Evolutionary conservation across 2,329 filamentous ascomycete species (phyloP).

Genomic region (Chaetomium strumarium): DNA sequence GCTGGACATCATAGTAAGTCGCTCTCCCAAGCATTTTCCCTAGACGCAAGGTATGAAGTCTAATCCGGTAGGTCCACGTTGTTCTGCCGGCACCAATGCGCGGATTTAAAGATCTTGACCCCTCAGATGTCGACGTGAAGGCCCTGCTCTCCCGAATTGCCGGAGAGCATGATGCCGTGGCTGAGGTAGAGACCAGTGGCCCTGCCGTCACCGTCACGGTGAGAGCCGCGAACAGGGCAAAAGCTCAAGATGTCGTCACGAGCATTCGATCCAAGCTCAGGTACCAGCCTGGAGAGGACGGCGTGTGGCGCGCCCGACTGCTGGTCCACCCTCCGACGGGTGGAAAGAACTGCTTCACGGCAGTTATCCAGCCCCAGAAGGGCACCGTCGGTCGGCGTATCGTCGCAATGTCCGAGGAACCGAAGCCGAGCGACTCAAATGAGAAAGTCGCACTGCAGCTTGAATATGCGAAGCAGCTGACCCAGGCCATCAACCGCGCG

Average conservation of each 20-base stretch:
- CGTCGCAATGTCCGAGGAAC: not conserved
- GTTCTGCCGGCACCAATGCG: conserved; percentile 7
- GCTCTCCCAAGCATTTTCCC: not conserved
- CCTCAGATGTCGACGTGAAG: conserved; percentile 4
- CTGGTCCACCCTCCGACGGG: conserved; percentile 13
- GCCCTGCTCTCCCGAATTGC: conserved; percentile 8
- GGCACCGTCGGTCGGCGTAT: conserved; percentile 6
- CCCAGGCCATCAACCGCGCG: not conserved
- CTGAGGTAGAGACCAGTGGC: conserved; percentile 7
- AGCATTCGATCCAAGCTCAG: conserved; percentile 2
- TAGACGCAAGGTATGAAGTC: not conserved
- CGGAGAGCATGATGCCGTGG: not conserved
- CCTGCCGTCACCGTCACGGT: conserved; percentile 7
- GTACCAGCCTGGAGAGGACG: conserved; percentile 8
- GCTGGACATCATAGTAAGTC: conserved; percentile 5
- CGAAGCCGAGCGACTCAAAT: not conserved
- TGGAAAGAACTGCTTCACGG: not conserved
- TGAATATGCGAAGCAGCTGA: conserved; percentile 11
- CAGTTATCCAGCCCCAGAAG: conserved; percentile 3
- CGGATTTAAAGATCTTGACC: conserved; percentile 17
- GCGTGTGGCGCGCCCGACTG: conserved; percentile 15
- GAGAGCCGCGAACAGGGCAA: conserved; percentile 8
- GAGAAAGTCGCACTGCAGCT: not conserved
- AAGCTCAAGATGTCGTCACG: conserved; percentile 2
- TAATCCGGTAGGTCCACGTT: conserved; percentile 7